A percentile compares a stretch with the other conserved stretches of the same genome.
These are phyloP conservation scores for Cladosporium oxysporum DNA, from an alignment of 2,329 filamentous ascomycete species.

Conservation along the genomic window DNA sequence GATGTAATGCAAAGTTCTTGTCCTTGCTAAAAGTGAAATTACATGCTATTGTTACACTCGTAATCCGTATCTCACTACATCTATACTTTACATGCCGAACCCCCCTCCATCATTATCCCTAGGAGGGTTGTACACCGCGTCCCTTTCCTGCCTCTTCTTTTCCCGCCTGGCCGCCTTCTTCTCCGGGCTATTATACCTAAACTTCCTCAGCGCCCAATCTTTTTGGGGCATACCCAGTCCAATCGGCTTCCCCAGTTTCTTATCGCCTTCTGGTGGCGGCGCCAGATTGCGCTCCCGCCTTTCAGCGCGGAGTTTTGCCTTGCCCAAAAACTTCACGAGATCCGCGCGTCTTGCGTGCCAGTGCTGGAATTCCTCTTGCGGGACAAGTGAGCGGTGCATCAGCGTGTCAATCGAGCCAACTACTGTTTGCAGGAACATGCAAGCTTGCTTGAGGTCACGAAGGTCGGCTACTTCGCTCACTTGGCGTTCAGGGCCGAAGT, in stretches of 20 bases:
- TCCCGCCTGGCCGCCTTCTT: constrained; percentile 5
- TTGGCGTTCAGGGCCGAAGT: constrained; percentile 24
- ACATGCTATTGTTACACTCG: background rate
- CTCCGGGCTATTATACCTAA: constrained; percentile 9
- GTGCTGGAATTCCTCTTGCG: constrained; percentile 21
- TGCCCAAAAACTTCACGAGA: constrained; percentile 26
- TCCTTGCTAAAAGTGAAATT: background rate
- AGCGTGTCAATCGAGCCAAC: constrained; percentile 35
- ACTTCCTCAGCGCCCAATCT: constrained; percentile 1
- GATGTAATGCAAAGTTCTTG: background rate
- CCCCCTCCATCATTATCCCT: background rate
- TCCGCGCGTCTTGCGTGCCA: constrained; percentile 28
- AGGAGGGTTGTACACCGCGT: constrained; percentile 1
- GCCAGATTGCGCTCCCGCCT: background rate
- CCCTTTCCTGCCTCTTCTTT: constrained; percentile 2
- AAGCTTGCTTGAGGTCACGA: constrained; percentile 23
- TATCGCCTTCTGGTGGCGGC: constrained; percentile 4
- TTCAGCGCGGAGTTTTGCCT: constrained; percentile 16
- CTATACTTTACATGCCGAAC: background rate
- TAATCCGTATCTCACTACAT: background rate
- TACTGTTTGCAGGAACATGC: constrained; percentile 28
- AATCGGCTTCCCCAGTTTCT: constrained; percentile 3
- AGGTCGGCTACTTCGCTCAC: constrained; percentile 5
- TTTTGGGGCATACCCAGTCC: constrained; percentile 1
- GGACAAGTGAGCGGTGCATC: constrained; percentile 28